Evolutionary conservation across 768 basidiomycete genomes (phyloP).

Genomic region (Panaeolus papilionaceus): DNA sequence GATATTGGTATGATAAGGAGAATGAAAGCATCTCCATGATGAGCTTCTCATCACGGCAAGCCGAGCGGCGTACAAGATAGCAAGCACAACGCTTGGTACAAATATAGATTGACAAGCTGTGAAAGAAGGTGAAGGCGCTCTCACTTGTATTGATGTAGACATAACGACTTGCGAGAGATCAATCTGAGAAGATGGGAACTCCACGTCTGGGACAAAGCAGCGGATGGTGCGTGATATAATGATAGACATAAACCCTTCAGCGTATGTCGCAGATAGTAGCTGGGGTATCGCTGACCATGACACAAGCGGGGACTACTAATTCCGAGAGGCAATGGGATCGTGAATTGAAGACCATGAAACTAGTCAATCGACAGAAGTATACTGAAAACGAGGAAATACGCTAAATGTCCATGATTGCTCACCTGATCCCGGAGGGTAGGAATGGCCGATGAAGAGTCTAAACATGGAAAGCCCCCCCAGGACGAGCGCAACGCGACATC

Average conservation of each 20-base stretch:
- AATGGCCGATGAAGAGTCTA: not conserved
- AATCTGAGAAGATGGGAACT: not conserved
- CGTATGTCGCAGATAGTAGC: too few relatives aligned
- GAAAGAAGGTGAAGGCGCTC: conserved; percentile 3
- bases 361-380: not conserved
- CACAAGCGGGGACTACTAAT: not conserved
- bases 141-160: not conserved
- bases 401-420: not conserved
- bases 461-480: not conserved
- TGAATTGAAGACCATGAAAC: not conserved
- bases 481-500: not conserved
- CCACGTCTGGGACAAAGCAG: not conserved
- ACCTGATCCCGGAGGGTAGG: not conserved
- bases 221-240: not conserved
- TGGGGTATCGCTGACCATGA: not conserved
- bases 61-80: not conserved
- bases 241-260: too few relatives aligned
- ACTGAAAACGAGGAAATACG: not conserved
- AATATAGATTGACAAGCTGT: not conserved
- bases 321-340: not conserved
- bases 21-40: not conserved
- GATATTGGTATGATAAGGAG: not conserved
- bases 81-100: not conserved
- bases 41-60: conserved; percentile 1
- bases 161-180: not conserved